These are phyloP conservation scores for Starmerella lactis-condensi DNA, from an alignment of 805 yeast genomes.

Conservation along the genomic window DNA sequence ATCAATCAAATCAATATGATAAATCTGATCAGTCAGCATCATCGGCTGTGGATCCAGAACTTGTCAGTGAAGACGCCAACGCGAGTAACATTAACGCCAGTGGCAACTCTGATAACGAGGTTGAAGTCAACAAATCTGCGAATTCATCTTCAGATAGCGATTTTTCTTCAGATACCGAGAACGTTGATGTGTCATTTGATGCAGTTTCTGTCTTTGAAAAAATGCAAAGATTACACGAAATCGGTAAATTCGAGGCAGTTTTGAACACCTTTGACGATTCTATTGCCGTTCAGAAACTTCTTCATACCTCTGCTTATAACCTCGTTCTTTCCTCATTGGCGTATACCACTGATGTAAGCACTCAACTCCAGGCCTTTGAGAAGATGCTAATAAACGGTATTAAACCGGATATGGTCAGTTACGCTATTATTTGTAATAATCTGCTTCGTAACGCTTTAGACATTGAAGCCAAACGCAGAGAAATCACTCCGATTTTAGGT, in stretches of 20 bases:
- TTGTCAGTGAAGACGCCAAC: background rate
- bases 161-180: conserved; percentile 4
- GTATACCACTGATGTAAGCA: conserved; percentile 12
- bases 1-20: background rate
- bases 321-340: conserved; percentile 14
- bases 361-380: conserved; percentile 19
- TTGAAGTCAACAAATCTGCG: background rate
- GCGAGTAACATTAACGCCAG: background rate
- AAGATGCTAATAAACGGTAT: conserved; percentile 15
- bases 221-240: conserved; percentile 9
- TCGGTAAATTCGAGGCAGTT: conserved; percentile 10
- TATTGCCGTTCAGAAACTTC: conserved; percentile 5
- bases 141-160: background rate
- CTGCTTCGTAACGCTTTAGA: conserved; percentile 15
- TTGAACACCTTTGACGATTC: conserved; percentile 5
- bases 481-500: conserved; percentile 10
- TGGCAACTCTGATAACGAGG: background rate
- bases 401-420: conserved; percentile 18
- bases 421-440: conserved; percentile 16
- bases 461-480: conserved; percentile 1
- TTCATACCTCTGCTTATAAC: conserved; percentile 17
- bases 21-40: background rate
- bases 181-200: background rate
- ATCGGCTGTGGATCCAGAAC: too few species aligned
- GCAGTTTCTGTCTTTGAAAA: conserved; percentile 6